A percentile compares a stretch with the other conserved stretches of the same genome.
phyloP scores from a whole-genome alignment of 768 basidiomycete species.

The Lentinula lateritia region DNA sequence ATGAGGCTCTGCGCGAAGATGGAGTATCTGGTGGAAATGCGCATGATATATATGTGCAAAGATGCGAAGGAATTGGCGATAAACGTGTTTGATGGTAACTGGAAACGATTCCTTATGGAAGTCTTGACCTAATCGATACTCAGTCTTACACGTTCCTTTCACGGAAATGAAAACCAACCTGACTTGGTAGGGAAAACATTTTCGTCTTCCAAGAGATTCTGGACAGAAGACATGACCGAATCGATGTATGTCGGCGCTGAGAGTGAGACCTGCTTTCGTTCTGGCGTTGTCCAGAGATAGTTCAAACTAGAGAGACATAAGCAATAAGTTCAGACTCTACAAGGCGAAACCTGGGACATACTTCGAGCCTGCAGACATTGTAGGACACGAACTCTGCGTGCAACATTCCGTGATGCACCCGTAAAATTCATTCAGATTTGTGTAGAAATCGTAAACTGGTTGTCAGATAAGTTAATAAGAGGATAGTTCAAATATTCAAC shows the following conservation, averaged over 20 bases:
- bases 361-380: constrained; percentile 88
- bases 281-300: constrained; percentile 93
- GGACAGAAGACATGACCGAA: constrained; percentile 96
- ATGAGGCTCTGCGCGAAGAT: constrained; percentile 90
- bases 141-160: neutral
- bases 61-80: constrained; percentile 93
- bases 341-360: constrained; percentile 31
- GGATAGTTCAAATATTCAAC: neutral
- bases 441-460: constrained; percentile 94
- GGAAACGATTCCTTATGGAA: constrained; percentile 82
- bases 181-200: constrained; percentile 92
- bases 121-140: constrained; percentile 54
- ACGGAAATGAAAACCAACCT: constrained; percentile 41
- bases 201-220: constrained; percentile 92
- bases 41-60: constrained; percentile 98
- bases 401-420: constrained; percentile 91
- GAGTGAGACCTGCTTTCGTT: constrained; percentile 79
- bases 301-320: constrained; percentile 55
- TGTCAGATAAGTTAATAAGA: neutral
- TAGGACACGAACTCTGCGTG: constrained; percentile 83
- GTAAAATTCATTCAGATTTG: constrained; percentile 95
- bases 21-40: constrained; percentile 86
- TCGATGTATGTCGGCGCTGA: constrained; percentile 97
- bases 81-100: constrained; percentile 86
- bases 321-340: neutral